phyloP scores from a whole-genome alignment of 768 basidiomycete species.

The Roridomyces roridus region DNA sequence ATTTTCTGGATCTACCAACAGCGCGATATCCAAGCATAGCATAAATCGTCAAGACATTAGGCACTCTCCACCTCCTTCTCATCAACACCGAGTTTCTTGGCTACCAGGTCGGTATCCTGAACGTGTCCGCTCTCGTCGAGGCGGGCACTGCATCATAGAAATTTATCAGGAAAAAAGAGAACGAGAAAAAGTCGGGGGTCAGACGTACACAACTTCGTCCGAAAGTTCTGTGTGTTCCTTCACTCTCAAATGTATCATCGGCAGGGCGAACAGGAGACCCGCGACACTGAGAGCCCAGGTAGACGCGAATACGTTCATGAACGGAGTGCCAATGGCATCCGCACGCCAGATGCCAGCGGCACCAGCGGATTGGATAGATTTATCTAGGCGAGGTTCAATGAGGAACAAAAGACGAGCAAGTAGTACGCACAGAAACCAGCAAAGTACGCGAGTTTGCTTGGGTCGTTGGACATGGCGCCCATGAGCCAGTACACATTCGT shows the following conservation, averaged over 20 bases:
- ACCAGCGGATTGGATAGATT: slow-evolving; percentile 79
- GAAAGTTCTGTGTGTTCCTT: slow-evolving; percentile 54
- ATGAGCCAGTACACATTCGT: slow-evolving; percentile 83
- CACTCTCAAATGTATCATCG: slow-evolving; percentile 63
- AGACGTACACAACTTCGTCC: slow-evolving; percentile 59
- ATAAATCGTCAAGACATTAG: neutral
- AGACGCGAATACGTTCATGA: slow-evolving; percentile 61
- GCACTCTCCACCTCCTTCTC: slow-evolving; percentile 4
- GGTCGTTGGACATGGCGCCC: slow-evolving; percentile 87
- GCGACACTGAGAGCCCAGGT: slow-evolving; percentile 59
- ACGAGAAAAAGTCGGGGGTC: neutral
- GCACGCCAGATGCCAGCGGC: slow-evolving; percentile 76
- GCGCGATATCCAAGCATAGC: too few species aligned
- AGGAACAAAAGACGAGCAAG: neutral
- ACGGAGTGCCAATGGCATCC: slow-evolving; percentile 69
- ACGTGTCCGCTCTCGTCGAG: slow-evolving; percentile 51
- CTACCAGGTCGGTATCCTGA: slow-evolving; percentile 7
- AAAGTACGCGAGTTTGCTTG: slow-evolving; percentile 79
- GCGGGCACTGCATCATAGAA: slow-evolving; percentile 35
- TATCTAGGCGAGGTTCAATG: slow-evolving; percentile 47
- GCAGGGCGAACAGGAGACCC: slow-evolving; percentile 55
- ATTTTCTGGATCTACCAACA: too few species aligned
- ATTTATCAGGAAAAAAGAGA: neutral
- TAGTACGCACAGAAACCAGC: slow-evolving; percentile 75
- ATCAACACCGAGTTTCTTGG: neutral